Evolutionary conservation across 2,329 filamentous ascomycete genomes (phyloP).

Genomic region (Phyllosticta citrichinensis): DNA sequence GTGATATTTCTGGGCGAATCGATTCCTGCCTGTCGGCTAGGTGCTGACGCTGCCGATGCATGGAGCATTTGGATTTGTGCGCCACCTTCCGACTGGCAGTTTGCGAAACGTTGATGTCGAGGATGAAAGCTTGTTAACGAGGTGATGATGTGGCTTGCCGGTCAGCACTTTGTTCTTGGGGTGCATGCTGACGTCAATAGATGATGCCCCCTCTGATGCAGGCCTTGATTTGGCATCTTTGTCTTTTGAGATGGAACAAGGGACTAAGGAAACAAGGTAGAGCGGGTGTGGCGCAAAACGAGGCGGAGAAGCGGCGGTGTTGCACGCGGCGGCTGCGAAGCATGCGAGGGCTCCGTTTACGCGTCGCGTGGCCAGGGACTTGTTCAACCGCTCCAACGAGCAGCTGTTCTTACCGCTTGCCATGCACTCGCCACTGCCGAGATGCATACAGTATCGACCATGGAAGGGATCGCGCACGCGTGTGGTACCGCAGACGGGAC

Average conservation of each 20-base stretch:
- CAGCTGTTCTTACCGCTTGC: background rate
- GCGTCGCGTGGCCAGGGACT: background rate
- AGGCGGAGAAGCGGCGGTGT: background rate
- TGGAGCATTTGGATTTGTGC: background rate
- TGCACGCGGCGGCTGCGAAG: background rate
- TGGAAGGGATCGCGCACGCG: background rate
- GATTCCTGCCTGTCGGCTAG: background rate
- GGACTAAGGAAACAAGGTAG: background rate
- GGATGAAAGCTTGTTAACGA: background rate
- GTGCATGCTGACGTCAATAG: background rate
- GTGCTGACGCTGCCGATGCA: background rate
- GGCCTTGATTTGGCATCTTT: background rate
- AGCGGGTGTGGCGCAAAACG: background rate
- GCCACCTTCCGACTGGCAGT: background rate
- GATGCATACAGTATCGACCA: background rate
- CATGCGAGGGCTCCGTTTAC: background rate
- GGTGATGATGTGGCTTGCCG: background rate
- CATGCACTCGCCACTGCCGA: background rate
- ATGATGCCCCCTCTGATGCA: background rate
- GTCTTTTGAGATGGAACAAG: background rate
- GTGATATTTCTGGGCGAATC: background rate
- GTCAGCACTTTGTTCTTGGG: background rate
- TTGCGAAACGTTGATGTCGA: background rate
- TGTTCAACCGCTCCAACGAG: background rate
- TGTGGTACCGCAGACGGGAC: background rate